Percentiles rank a stretch among this genome's conserved stretches.
Evolutionary conservation across 2,329 filamentous ascomycete species (phyloP).

Genomic region (Dactylellina leptospora): DNA sequence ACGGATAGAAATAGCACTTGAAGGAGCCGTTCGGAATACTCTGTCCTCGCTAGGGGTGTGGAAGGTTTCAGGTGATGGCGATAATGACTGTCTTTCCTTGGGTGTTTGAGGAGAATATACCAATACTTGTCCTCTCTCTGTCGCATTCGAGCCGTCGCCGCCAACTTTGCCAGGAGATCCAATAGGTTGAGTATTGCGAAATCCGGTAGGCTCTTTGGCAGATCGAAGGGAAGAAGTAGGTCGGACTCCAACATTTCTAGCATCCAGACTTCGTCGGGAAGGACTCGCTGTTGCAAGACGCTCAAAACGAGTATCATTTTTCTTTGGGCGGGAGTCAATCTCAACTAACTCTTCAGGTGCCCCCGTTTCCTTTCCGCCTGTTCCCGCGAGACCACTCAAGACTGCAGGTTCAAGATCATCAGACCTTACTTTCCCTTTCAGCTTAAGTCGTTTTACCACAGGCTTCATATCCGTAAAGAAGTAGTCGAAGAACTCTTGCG

Average conservation of each 20-base stretch:
- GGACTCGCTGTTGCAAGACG: conserved; percentile 2
- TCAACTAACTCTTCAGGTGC: not conserved
- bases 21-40: not conserved
- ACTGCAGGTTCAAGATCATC: conserved; percentile 25
- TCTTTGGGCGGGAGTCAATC: not conserved
- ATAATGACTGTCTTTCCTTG: not conserved
- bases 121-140: conserved; percentile 15
- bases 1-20: conserved; percentile 15
- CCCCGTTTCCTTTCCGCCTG: not conserved
- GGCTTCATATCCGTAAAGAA: conserved; percentile 34
- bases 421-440: conserved; percentile 6
- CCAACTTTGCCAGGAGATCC: not conserved
- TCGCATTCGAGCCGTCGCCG: not conserved
- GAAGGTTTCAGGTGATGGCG: not conserved
- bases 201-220: not conserved
- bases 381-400: conserved; percentile 3
- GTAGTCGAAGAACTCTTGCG: conserved; percentile 25
- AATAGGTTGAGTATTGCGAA: no score
- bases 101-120: conserved; percentile 26
- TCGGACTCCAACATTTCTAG: not conserved
- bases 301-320: conserved; percentile 26
- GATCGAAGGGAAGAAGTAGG: not conserved
- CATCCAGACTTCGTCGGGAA: not conserved
- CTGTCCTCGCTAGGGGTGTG: conserved; percentile 2
- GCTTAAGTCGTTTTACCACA: conserved; percentile 24